Base-by-base conservation (phyloP, 2,329 filamentous ascomycete genomes). In the Periconia sp. region DNA sequence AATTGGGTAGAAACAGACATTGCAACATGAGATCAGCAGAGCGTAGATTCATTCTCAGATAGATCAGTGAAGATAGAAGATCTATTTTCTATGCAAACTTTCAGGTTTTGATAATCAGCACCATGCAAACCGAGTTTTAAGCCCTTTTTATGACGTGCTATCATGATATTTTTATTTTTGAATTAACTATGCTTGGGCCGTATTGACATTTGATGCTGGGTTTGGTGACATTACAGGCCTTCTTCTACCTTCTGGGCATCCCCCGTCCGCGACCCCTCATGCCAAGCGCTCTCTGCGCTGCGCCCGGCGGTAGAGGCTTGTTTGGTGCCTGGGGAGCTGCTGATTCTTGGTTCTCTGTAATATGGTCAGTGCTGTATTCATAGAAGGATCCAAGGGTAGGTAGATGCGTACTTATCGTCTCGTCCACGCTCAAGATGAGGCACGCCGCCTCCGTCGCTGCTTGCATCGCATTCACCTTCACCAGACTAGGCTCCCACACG, bases 391-490 rank as follows among this genome's bases (percentile, higher is more conserved):
- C n/a, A 20, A 23, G 17, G 15, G 15, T 14, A n/a, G 33, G 27
- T 42, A 49, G 49, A 27, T 27, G 71, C 80, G 66, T 79, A 84
- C 87, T 92, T 77, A 99, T 97, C 33, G 94, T 99, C 85, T 99
- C 94, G 72, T 99, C 94, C 52, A 99, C 94, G 65, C 91, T 89
- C 68, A 99, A 79, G 63, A 99, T 97, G 79, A 99, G 79, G 79
- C 94, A 99, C 64, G 89, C 90, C 19, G 94, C 94, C 79, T 99
- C 94, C 31, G 92, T 92, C 48, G 94, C 94, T 18, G 94, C 93
- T 79, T 96, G 92, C 61, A 99, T 89, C 63, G 94, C 94, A 76
- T 99, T 99, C 75, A 95, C 83, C 86, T 99, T 99, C 72, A 99
- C 90, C 60, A 97, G 81, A 45, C 90, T 89, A 6, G 94, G 94